phyloP scores from a whole-genome alignment of 106 monocot genomes.

The Dendrobium catenatum region DNA sequence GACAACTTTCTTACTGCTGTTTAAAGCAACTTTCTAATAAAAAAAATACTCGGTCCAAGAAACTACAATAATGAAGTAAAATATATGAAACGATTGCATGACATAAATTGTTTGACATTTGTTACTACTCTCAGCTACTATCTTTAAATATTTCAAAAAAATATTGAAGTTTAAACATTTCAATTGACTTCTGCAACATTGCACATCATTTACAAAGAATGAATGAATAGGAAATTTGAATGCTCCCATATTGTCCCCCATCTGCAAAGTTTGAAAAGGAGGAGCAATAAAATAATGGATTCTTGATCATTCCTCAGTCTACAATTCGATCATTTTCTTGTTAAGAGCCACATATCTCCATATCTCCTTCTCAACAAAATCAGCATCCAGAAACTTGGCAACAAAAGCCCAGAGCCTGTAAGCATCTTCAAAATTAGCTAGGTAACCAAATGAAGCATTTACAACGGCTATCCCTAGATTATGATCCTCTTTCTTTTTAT shows the following conservation, averaged over 20 bases:
- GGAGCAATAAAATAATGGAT: not conserved
- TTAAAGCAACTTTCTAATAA: too few relatives aligned
- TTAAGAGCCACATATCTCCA: constrained; percentile 84
- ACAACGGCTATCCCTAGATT: constrained; percentile 56
- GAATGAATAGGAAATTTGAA: not conserved
- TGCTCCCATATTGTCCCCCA: not conserved
- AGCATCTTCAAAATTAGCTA: constrained; percentile 66
- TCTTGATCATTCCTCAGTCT: not conserved
- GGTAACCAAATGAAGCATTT: constrained; percentile 61
- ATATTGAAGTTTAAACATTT: not conserved
- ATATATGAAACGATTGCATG: too few relatives aligned
- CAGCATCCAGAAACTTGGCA: constrained; percentile 78
- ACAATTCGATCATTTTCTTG: constrained; percentile 74
- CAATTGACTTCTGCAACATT: not conserved
- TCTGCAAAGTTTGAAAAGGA: not conserved
- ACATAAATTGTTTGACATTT: too few relatives aligned
- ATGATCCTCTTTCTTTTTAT: constrained; percentile 10
- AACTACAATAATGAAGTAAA: too few relatives aligned
- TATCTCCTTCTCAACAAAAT: constrained; percentile 86
- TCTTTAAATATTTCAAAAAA: too few relatives aligned
- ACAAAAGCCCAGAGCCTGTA: constrained; percentile 80
- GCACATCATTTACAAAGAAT: not conserved
- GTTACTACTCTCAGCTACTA: too few relatives aligned
- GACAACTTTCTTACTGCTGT: too few relatives aligned
- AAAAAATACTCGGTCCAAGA: too few relatives aligned